These are phyloP conservation scores for Rhizophlyctis rosea DNA, from an alignment of 192 early-diverging fungal genomes.

Conservation along the genomic window DNA sequence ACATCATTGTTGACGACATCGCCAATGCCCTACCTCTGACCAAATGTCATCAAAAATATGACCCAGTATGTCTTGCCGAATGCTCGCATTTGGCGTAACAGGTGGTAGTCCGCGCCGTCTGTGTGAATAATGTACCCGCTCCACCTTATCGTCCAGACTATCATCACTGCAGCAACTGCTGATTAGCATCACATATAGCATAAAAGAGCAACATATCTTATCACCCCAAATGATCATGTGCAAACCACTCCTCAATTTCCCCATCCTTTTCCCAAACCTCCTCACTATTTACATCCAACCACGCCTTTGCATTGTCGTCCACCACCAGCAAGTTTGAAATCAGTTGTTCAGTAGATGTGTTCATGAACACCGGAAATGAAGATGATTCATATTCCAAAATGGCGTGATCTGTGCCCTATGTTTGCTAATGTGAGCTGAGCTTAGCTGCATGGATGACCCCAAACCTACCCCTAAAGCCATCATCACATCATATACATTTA, in stretches of 20 bases:
- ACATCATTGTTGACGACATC: too few relatives aligned
- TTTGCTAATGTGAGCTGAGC: background rate
- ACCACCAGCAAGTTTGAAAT: background rate
- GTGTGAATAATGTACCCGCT: slow-evolving; percentile 9
- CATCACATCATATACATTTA: slow-evolving; percentile 17
- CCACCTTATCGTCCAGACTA: slow-evolving; percentile 12
- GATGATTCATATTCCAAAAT: slow-evolving; percentile 9
- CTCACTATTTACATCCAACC: slow-evolving; percentile 16
- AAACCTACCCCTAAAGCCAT: slow-evolving; percentile 7
- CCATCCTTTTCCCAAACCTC: slow-evolving; percentile 36
- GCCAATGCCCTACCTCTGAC: slow-evolving; percentile 44
- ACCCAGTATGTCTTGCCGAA: slow-evolving; percentile 38
- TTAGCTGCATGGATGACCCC: background rate
- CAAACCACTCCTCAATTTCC: slow-evolving; percentile 39
- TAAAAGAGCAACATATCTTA: too few relatives aligned
- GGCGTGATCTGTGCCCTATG: slow-evolving; percentile 9
- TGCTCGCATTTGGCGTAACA: slow-evolving; percentile 35
- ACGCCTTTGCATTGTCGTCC: slow-evolving; percentile 4
- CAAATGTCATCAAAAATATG: slow-evolving; percentile 50
- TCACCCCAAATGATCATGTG: slow-evolving; percentile 21
- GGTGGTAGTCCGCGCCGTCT: slow-evolving; percentile 20
- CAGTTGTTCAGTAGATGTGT: background rate
- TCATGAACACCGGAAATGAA: slow-evolving; percentile 4
- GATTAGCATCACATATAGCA: too few relatives aligned
- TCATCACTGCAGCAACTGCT: slow-evolving; percentile 9